Conservation (phyloP, 2,329 filamentous ascomycete species). For the Scedosporium apiospermum region DNA sequence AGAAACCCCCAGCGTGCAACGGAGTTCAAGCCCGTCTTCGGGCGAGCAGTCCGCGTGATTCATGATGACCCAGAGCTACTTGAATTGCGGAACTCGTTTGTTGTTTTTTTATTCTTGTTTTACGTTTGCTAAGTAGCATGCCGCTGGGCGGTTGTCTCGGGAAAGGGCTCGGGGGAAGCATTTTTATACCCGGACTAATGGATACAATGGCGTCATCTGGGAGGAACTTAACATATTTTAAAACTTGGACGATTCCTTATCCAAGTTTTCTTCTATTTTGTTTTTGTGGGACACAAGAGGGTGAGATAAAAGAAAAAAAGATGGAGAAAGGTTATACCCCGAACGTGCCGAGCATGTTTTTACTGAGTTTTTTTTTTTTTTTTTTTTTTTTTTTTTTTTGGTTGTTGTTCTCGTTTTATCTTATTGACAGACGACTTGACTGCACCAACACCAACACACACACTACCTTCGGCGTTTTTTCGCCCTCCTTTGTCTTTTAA, state of each 20-base stretch:
- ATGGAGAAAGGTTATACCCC: not conserved
- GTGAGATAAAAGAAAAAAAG: not conserved
- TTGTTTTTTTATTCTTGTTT: not conserved
- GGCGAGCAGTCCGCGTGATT: not conserved
- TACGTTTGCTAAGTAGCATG: not conserved
- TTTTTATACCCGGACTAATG: not conserved
- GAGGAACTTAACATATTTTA: not conserved
- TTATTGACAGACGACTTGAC: too few relatives aligned
- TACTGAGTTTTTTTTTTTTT: not conserved
- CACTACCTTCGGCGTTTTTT: too few relatives aligned
- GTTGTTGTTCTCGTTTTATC: too few relatives aligned
- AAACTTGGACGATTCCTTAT: not conserved
- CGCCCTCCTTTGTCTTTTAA: too few relatives aligned
- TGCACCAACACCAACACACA: too few relatives aligned
- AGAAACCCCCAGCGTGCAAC: constrained; percentile 12
- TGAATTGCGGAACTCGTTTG: not conserved
- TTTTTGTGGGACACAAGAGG: not conserved
- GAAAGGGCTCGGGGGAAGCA: not conserved
- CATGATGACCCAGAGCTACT: not conserved
- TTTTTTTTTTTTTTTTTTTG: not conserved
- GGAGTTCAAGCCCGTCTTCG: not conserved
- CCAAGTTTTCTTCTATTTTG: not conserved
- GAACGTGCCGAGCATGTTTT: not conserved
- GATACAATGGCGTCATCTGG: not conserved
- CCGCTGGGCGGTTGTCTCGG: constrained; percentile 6